Base-by-base conservation (phyloP, 1,284 basidiomycete genomes). In the Leccinum pachyderme region DNA sequence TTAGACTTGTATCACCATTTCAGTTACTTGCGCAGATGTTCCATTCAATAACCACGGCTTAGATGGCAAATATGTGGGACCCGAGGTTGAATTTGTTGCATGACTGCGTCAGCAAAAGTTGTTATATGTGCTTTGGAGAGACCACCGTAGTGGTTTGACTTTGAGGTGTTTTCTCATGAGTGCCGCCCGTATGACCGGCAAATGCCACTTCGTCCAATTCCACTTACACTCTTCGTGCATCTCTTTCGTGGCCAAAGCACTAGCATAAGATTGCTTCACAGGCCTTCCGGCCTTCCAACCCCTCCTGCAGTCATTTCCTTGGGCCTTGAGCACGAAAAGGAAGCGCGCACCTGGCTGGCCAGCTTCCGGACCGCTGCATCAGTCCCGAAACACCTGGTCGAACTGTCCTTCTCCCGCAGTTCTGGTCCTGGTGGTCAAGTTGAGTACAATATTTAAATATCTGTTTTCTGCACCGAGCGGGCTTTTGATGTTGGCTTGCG, bases 391-490 rank as follows among this genome's bases (percentile, higher is more conserved):
- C 68, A 67, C 37, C 18, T 39, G 18, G 37, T 39, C 37, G 37
- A 22, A 39, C 8, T 39, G 7, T 39, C 37, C 9, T 39, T 39
- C 11, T 39, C 87, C 2, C 75, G 87, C 51, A 91, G 89, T 61
- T 89, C 89, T 6, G 89, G 89, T 27, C 89, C 89, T 8, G 88
- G 88, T 31, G 89, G 88, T 12, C 89, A 91, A 80, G 88, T 88
- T 59, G 49, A 58, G 61, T 61, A 15, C 18, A 18, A 18, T 18
- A n/a, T 50, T 32, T 32, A 32, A 29, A 29, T 29, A 11, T 39
- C 11, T 0, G 11, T 18, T 39, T 39, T 9, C 5, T 18, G n/a
- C 37, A 39, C 18, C 18, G 0, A 9, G 18, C 11, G 8, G 11
- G 18, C 18, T 39, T 29, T 39, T 22, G 18, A 22, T 22, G 11